Evolutionary conservation across 148 eudicot genomes (phyloP), one percentile per base, ranked within the genome.

Genomic region (Vaccinium vitisidaea): DNA sequence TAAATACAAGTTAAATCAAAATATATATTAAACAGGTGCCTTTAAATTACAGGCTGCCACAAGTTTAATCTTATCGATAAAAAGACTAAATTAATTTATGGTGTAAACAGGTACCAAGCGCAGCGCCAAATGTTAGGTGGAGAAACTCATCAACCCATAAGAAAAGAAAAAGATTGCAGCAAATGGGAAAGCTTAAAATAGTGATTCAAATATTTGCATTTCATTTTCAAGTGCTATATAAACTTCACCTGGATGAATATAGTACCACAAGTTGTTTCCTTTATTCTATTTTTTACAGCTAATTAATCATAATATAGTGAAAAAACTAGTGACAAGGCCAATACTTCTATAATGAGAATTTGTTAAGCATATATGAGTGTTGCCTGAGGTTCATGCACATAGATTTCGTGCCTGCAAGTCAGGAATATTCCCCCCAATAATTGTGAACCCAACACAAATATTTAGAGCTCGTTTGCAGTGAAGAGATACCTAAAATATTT

Each of bases 341-440:
- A 43, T 43, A 43, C 46, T 43, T 43, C 46, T 43, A 43, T 43
- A 43, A 43, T 43, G 46, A 70, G 13, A 43, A 74, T 16, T 39
- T 36, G 3, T 48, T 48, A 2, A 18, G 32, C 25, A 76, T 19
- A 43, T 76, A 76, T n/a, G 6, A 2, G 27, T 43, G 8, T 76
- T 6, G 27, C 73, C 25, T 12, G 30, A 27, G 83, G 83, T 80
- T 80, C 83, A 59, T 80, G 83, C 19, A 80, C 58, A 50, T 36
- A 21, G 71, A 13, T 80, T 36, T 39, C 50, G 39, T 58, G 82
- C 70, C 12, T 32, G 82, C 81, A 53, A 79, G 65, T 53, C 14
- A 25, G 25, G 82, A 80, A 80, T 80, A 80, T 80, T 80, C 54
- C 69, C 54, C 48, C 67, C 21, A 43, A 18, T 58, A 9, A 59